phyloP scores from a whole-genome alignment of 1,284 basidiomycete genomes.

The Marasmius sp. region DNA sequence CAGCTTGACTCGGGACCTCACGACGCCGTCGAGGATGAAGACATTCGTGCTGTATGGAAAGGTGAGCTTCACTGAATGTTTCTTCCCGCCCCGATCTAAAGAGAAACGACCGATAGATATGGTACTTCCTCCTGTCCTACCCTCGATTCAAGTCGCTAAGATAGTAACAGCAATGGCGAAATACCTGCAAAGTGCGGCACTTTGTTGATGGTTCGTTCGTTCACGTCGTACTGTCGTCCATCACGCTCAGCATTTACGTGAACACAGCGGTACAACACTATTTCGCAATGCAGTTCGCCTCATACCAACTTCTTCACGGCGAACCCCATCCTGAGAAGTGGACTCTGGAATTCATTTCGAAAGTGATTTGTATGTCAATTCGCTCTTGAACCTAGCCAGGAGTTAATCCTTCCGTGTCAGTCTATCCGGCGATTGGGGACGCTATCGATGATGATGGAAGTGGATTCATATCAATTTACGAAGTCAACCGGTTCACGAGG shows the following conservation, averaged over 20 bases:
- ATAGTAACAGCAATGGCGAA: slow-evolving; percentile 19
- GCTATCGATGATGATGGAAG: slow-evolving; percentile 32
- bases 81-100: not conserved
- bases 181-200: slow-evolving; percentile 22
- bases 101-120: not conserved
- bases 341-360: slow-evolving; percentile 28
- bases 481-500: slow-evolving; percentile 27
- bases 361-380: slow-evolving; percentile 24
- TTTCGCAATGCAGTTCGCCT: not conserved
- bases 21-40: slow-evolving; percentile 26
- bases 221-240: not conserved
- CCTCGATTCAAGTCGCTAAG: not conserved
- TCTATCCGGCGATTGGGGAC: slow-evolving; percentile 28
- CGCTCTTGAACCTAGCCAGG: not conserved
- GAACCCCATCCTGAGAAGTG: slow-evolving; percentile 19
- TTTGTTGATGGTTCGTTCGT: slow-evolving; percentile 24
- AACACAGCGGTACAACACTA: not conserved
- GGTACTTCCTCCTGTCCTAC: not conserved
- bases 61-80: slow-evolving; percentile 14
- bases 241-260: not conserved
- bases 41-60: slow-evolving; percentile 28
- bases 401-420: slow-evolving; percentile 12
- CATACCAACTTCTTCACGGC: slow-evolving; percentile 18
- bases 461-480: slow-evolving; percentile 29
- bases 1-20: slow-evolving; percentile 30